phyloP scores from a whole-genome alignment of 2,329 filamentous ascomycete species.

The Periconia sp. region DNA sequence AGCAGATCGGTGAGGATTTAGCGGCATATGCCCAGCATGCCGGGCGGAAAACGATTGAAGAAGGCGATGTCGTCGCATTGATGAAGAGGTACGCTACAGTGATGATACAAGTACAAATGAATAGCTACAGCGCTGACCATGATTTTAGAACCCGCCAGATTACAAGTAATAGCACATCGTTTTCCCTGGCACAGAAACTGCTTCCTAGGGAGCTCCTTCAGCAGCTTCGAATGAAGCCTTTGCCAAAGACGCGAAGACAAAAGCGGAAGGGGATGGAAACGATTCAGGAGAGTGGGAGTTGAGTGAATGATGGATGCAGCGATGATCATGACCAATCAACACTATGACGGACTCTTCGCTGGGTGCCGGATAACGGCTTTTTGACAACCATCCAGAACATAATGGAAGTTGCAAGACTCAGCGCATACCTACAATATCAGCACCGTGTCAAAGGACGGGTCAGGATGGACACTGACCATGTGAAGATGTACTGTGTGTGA shows the following conservation, averaged over 20 bases:
- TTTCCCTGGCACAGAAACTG: constrained; percentile 83
- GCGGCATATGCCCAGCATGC: constrained; percentile 81
- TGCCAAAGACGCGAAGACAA: constrained; percentile 53
- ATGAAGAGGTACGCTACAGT: constrained; percentile 74
- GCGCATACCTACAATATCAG: constrained; percentile 72
- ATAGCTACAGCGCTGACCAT: constrained; percentile 34
- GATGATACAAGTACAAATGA: constrained; percentile 18
- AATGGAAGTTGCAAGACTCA: constrained; percentile 82
- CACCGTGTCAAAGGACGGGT: neutral
- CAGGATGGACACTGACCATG: constrained; percentile 72
- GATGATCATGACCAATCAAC: constrained; percentile 68
- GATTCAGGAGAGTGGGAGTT: constrained; percentile 45
- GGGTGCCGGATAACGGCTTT: constrained; percentile 77
- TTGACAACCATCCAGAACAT: constrained; percentile 97
- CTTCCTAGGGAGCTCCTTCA: constrained; percentile 83
- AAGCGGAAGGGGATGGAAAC: constrained; percentile 51
- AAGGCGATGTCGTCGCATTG: constrained; percentile 79
- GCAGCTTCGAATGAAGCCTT: constrained; percentile 71
- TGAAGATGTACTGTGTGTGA: constrained; percentile 98
- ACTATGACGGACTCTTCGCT: constrained; percentile 77
- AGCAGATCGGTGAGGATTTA: constrained; percentile 82
- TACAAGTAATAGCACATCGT: constrained; percentile 73
- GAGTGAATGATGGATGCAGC: constrained; percentile 34
- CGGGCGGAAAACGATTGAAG: constrained; percentile 82
- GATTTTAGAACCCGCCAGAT: constrained; percentile 63